These are phyloP conservation scores for Termitomyces sp. DNA, from an alignment of 768 basidiomycete species.

Conservation along the genomic window DNA sequence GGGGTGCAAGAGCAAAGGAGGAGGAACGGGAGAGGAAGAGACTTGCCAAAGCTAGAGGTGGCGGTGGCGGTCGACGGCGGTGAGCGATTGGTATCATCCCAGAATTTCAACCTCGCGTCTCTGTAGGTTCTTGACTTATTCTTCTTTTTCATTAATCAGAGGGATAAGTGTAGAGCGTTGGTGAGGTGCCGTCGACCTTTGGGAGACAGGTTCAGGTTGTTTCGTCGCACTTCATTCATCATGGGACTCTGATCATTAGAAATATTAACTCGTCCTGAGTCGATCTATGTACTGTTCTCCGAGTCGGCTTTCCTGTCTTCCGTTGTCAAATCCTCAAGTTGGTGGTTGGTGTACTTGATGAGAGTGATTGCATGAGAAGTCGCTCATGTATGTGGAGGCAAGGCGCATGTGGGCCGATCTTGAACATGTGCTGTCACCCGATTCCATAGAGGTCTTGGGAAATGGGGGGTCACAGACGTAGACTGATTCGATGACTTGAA, in stretches of 20 bases:
- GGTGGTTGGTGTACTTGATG: too few species aligned
- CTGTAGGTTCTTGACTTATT: not conserved
- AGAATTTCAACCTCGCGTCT: not conserved
- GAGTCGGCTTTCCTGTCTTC: not conserved
- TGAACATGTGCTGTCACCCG: too few species aligned
- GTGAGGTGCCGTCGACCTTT: not conserved
- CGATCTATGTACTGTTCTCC: not conserved
- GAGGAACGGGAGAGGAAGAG: conserved; percentile 72
- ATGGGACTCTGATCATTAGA: too few species aligned
- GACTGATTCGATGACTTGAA: not conserved
- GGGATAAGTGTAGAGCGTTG: not conserved
- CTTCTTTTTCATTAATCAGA: not conserved
- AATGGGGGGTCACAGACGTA: not conserved
- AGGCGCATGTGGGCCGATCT: too few species aligned
- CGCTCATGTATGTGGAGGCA: not conserved
- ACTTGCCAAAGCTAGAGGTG: conserved; percentile 29
- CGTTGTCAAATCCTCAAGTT: not conserved
- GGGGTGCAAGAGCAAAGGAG: conserved; percentile 71
- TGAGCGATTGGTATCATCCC: not conserved
- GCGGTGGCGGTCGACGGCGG: conserved; percentile 25
- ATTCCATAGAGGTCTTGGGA: not conserved
- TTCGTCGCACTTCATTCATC: not conserved
- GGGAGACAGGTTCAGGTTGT: not conserved
- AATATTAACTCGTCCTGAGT: not conserved
- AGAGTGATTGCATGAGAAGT: too few species aligned